Conservation (phyloP, 805 yeast genomes). For the Wickerhamomyces strasburgensis region DNA sequence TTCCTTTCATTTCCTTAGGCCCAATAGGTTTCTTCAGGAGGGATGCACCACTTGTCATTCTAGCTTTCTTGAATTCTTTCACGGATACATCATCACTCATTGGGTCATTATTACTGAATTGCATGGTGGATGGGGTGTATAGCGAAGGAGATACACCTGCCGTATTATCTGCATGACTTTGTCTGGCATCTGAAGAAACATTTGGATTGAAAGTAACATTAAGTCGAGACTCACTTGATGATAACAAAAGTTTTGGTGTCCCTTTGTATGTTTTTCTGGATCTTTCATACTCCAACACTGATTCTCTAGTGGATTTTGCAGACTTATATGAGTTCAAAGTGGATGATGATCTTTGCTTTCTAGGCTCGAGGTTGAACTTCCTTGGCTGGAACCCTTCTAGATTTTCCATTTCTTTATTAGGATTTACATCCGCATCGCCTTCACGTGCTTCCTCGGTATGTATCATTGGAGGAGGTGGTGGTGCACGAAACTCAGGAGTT, state of each 20-base stretch:
- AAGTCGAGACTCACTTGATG: background rate
- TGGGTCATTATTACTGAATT: background rate
- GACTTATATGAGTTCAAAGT: constrained; percentile 9
- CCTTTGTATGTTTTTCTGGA: constrained; percentile 23
- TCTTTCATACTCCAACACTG: constrained; percentile 17
- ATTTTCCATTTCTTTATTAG: background rate
- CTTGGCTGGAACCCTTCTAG: background rate
- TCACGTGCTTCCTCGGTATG: too few species aligned
- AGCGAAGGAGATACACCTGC: constrained; percentile 14
- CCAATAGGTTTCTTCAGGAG: constrained; percentile 7
- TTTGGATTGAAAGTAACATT: background rate
- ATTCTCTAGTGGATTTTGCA: constrained; percentile 9
- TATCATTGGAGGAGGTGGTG: constrained; percentile 12
- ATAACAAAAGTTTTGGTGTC: constrained; percentile 15
- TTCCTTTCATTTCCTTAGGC: constrained; percentile 9
- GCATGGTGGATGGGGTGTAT: constrained; percentile 10
- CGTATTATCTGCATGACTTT: background rate
- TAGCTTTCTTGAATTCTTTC: constrained; percentile 5
- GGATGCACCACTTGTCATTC: constrained; percentile 4
- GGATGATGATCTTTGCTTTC: constrained; percentile 5
- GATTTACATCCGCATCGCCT: background rate
- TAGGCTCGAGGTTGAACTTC: background rate
- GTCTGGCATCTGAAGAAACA: background rate
- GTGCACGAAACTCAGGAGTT: constrained; percentile 14
- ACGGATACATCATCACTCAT: constrained; percentile 9